Percentiles rank a stretch among this genome's conserved stretches.
phyloP scores from a whole-genome alignment of 768 basidiomycete species.

The Lepiota venenata region DNA sequence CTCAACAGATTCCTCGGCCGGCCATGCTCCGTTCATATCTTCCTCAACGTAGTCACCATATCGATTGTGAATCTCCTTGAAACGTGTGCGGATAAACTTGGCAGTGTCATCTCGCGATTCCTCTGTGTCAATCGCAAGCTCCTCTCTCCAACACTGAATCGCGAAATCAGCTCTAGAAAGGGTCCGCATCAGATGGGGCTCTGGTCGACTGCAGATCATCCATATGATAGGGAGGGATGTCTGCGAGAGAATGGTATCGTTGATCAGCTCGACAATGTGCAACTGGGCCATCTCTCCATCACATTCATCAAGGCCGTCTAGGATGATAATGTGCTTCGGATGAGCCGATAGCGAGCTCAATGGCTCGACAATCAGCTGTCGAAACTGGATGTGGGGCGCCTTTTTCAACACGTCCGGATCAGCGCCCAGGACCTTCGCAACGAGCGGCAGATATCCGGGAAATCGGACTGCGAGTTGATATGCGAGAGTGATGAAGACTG shows the following conservation, averaged over 20 bases:
- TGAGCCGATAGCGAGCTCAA: neutral
- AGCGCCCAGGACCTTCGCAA: neutral
- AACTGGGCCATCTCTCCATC: conserved; percentile 4
- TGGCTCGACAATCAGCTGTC: neutral
- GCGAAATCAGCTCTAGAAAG: neutral
- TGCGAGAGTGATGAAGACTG: neutral
- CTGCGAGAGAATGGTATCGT: neutral
- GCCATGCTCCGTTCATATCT: no score
- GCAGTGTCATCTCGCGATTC: neutral
- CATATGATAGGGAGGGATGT: conserved; percentile 6
- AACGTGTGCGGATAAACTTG: no score
- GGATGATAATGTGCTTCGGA: neutral
- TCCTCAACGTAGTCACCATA: no score
- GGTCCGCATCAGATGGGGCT: conserved; percentile 2
- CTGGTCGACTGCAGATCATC: conserved; percentile 13
- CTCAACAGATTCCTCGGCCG: neutral
- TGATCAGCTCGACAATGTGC: conserved; percentile 3
- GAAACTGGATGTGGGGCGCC: neutral
- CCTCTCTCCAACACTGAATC: neutral
- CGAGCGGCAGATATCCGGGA: neutral
- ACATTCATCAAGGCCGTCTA: conserved; percentile 16
- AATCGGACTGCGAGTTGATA: neutral
- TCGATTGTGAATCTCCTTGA: no score
- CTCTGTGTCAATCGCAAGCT: neutral
- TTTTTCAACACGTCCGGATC: neutral